Evolutionary conservation across 306 rosid species (phyloP), one percentile per base, ranked within the genome.

Genomic region (Glycine latifolia): DNA sequence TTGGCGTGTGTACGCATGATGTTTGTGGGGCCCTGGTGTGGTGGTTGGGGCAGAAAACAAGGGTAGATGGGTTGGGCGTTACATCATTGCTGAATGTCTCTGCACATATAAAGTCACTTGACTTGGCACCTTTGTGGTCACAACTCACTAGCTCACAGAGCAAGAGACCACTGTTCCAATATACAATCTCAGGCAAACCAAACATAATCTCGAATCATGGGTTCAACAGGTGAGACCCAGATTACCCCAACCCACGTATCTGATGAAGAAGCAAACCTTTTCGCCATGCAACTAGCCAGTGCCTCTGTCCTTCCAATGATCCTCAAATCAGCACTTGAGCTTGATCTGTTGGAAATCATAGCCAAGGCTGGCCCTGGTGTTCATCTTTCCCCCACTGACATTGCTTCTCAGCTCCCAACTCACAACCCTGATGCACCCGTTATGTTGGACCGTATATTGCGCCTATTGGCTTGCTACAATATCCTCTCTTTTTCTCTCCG

Each of bases 221-320:
- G 92, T 81, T 90, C 98, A 31, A 65, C 68, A 0, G 84, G 79
- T 0, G 96, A 94, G 77, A 91, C 94, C 14, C 97, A 94, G 77
- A 91, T 90, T 16, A 91, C 97, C 1, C 97, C 97, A 17, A 91
- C 92, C 47, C 84, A 84, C 7, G 90, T 93, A 3, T 82, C 89
- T 0, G 98, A 95, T 12, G 98, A 92, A 67, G 99, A 95, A 68
- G 93, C 98, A 3, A 88, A 86, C 67, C 96, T 93, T 6, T 95
- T 93, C 17, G 99, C 98, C 0, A 93, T 95, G 99, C 99, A 95
- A 20, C 20, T 20, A 20, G 20, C 20, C 20, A 20, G 20, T 20
- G 20, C 20, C 20, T 20, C 20, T 20, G 20, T 20, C 20, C 20
- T 20, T 20, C 20, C 20, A 20, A 20, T 20, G 20, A 20, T 20